A percentile compares a stretch with the other conserved stretches of the same genome.
Evolutionary conservation across 345 rosid genomes (phyloP).

Genomic region (Anacardium occidentale): DNA sequence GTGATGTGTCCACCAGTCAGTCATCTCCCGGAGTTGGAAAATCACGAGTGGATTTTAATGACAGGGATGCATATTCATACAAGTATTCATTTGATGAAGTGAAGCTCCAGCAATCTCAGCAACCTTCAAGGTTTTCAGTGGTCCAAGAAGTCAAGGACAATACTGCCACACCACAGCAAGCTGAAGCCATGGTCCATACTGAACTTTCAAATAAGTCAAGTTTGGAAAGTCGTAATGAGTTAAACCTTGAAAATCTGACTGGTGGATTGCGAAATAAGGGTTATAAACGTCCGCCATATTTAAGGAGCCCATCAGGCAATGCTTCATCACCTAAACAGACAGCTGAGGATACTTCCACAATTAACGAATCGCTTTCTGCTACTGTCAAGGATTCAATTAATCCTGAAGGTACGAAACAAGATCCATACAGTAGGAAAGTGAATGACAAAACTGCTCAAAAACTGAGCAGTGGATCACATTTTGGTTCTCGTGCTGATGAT

Average conservation of each 20-base stretch:
- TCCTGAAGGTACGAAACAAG: slow-evolving; percentile 31
- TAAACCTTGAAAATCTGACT: slow-evolving; percentile 42
- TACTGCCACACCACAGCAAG: slow-evolving; percentile 21
- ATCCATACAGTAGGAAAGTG: slow-evolving; percentile 28
- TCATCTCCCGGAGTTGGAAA: slow-evolving; percentile 9
- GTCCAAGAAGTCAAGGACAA: slow-evolving; percentile 36
- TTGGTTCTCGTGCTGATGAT: slow-evolving; percentile 38
- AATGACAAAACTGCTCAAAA: slow-evolving; percentile 25
- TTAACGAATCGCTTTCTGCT: slow-evolving; percentile 28
- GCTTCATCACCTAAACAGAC: slow-evolving; percentile 31
- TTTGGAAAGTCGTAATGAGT: slow-evolving; percentile 39
- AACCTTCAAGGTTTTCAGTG: slow-evolving; percentile 22
- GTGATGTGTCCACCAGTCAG: slow-evolving; percentile 13
- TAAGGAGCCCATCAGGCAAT: slow-evolving; percentile 30
- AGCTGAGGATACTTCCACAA: slow-evolving; percentile 30
- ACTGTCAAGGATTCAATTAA: slow-evolving; percentile 23
- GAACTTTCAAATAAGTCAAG: slow-evolving; percentile 28
- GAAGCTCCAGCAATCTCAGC: slow-evolving; percentile 22
- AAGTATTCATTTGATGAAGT: slow-evolving; percentile 20
- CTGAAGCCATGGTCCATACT: slow-evolving; percentile 34
- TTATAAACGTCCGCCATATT: slow-evolving; percentile 47
- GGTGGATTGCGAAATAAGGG: slow-evolving; percentile 58
- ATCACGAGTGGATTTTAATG: slow-evolving; percentile 16
- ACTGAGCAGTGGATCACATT: slow-evolving; percentile 27
- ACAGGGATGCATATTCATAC: not conserved